Percentiles rank a stretch among this genome's conserved stretches.
Evolutionary conservation across 345 rosid genomes (phyloP).

Genomic region (Angophora floribunda): DNA sequence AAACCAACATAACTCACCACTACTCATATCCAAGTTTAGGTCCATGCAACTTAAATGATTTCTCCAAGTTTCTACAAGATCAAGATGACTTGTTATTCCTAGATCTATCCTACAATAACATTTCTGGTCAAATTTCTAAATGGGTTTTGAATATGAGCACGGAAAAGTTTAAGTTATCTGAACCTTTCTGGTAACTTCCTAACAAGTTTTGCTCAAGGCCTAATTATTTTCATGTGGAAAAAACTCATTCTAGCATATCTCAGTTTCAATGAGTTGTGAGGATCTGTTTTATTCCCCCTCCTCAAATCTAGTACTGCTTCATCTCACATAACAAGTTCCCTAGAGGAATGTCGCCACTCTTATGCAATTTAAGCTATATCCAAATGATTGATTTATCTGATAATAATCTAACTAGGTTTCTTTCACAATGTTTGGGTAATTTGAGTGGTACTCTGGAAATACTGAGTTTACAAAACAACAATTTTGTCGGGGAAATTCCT

Average conservation of each 20-base stretch:
- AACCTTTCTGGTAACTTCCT: neutral
- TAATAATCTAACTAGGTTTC: neutral
- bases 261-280: neutral
- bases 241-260: neutral
- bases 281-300: conserved; percentile 3
- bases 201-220: neutral
- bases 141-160: neutral
- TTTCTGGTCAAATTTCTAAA: conserved; percentile 4
- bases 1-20: neutral
- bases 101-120: neutral
- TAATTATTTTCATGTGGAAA: neutral
- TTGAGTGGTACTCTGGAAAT: neutral
- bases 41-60: neutral
- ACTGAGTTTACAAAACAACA: too few relatives aligned
- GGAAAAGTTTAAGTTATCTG: rapidly evolving
- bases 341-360: neutral
- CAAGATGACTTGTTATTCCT: rapidly evolving
- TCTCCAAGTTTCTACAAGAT: conserved; percentile 5
- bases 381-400: neutral
- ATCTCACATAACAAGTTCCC: conserved; percentile 4
- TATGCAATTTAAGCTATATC: conserved; percentile 1
- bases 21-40: neutral
- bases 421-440: neutral
- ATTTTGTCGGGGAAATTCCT: neutral
- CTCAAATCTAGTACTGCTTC: rapidly evolving